Conservation (phyloP, 352 stramenopile genomes). For the Phytophthora capsici region DNA sequence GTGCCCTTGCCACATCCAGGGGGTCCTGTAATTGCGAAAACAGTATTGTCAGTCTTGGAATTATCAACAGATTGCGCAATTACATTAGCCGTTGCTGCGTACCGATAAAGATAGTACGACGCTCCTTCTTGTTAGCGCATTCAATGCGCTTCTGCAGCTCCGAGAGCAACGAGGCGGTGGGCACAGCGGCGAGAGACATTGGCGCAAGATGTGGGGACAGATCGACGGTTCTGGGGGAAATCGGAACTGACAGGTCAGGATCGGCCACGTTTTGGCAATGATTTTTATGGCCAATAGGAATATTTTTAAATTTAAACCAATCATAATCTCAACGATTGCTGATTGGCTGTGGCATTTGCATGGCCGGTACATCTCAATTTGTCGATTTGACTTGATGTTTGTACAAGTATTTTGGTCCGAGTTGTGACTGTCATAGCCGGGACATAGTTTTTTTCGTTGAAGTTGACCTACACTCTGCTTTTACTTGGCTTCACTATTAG, state of each 20-base stretch:
- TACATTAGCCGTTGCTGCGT: conserved; percentile 22
- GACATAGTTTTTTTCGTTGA: conserved; percentile 19
- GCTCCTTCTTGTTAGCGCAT: conserved; percentile 93
- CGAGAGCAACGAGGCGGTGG: conserved; percentile 86
- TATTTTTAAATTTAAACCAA: too few species aligned
- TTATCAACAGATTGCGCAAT: neutral
- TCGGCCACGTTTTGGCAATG: conserved; percentile 15
- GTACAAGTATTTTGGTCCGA: neutral
- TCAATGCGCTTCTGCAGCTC: conserved; percentile 93
- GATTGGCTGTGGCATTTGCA: too few species aligned
- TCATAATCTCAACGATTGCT: too few species aligned
- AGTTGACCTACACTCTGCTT: conserved; percentile 15
- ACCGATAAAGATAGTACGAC: conserved; percentile 95
- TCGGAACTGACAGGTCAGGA: conserved; percentile 35
- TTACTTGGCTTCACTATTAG: neutral
- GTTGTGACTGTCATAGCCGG: neutral
- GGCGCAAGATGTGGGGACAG: neutral
- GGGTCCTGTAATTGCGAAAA: conserved; percentile 54
- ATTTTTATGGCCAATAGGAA: neutral
- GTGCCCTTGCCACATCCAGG: conserved; percentile 99
- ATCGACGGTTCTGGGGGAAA: conserved; percentile 15
- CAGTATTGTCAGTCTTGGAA: conserved; percentile 11
- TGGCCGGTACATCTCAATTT: too few species aligned
- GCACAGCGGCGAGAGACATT: conserved; percentile 79
- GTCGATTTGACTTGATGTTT: neutral